Evolutionary conservation across 176 grass and related monocot species (phyloP), one percentile per base, ranked within the genome.

Genomic region (Guadua angustifolia): DNA sequence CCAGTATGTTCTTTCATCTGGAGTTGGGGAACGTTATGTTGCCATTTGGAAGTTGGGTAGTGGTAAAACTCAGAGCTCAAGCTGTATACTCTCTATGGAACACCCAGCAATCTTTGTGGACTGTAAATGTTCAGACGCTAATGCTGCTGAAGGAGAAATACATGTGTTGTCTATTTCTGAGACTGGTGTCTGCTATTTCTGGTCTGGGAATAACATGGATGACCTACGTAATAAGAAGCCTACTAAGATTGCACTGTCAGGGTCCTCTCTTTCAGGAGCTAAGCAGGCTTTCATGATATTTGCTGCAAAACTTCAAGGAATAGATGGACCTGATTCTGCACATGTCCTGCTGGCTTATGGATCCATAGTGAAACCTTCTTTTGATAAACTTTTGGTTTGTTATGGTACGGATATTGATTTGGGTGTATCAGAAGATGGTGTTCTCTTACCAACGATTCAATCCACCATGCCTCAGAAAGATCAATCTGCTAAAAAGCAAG

Each of bases 21-120:
- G 93, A 72, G 82, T 95, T 86, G 96, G 91, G 62, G 93, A 95
- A 69, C 87, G 89, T 24, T 91, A 93, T 80, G 75, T 99, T 85
- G 96, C 93, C 69, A 95, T 99, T 74, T 99, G 96, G 96, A 92
- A 89, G 61, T 73, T 93, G 25, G 85, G 78, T 45, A 60, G 63
- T 84, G 84, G 71, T 84, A 92, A 94, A 91, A 90, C 26, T 55
- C 76, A 87, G 76, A 86, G 85, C 47, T 89, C 91, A 55, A 92
- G 45, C 38, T 92, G 88, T 89, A 52, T 95, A 64, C 91, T 95
- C 51, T 94, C 96, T 53, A 89, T 99, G 93, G 91, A 95, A 71
- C 91, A 95, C 44, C 96, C 96, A 75, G 89, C 91, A 42, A 90
- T 95, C 71, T 94, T 87, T 79, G 53, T 95, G 64, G 96, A 99